A percentile compares a stretch with the other conserved stretches of the same genome.
These are phyloP conservation scores for Piromyces finnis DNA, from an alignment of 192 early-diverging fungal species.

Conservation along the genomic window DNA sequence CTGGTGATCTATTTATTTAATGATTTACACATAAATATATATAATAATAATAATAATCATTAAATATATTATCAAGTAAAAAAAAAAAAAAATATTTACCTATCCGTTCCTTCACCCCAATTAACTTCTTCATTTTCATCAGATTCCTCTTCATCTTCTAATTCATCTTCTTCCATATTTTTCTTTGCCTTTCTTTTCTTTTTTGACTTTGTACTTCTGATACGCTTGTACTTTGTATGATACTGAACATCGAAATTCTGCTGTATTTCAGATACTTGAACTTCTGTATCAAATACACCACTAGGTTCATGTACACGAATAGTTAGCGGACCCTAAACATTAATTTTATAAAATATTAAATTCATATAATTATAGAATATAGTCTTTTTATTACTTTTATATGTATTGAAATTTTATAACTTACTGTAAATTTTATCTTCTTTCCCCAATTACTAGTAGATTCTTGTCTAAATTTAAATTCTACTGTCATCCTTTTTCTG, in stretches of 20 bases:
- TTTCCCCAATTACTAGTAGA: conserved; percentile 23
- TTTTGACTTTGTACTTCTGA: conserved; percentile 53
- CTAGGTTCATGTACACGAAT: conserved; percentile 34
- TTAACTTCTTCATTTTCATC: conserved; percentile 9
- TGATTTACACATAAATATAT: too few relatives aligned
- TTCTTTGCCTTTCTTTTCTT: conserved; percentile 27
- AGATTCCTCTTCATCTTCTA: conserved; percentile 15
- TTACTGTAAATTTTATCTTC: conserved; percentile 26
- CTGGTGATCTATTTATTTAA: conserved; percentile 26
- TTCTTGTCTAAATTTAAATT: conserved; percentile 62
- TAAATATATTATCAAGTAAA: background rate
- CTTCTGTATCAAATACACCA: conserved; percentile 33
- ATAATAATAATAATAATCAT: too few relatives aligned
- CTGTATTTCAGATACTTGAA: conserved; percentile 47
- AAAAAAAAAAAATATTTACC: too few relatives aligned
- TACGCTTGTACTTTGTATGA: conserved; percentile 96
- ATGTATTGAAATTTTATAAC: background rate
- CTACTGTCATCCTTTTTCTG: conserved; percentile 89
- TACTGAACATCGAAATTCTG: conserved; percentile 81
- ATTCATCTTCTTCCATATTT: conserved; percentile 19
- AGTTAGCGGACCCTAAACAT: conserved; percentile 32
- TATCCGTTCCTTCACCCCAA: conserved; percentile 2
- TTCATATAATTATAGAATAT: too few relatives aligned
- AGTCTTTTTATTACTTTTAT: too few relatives aligned
- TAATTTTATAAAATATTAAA: too few relatives aligned